Evolutionary conservation across 306 rosid genomes (phyloP).

Genomic region (Mucuna pruriens): DNA sequence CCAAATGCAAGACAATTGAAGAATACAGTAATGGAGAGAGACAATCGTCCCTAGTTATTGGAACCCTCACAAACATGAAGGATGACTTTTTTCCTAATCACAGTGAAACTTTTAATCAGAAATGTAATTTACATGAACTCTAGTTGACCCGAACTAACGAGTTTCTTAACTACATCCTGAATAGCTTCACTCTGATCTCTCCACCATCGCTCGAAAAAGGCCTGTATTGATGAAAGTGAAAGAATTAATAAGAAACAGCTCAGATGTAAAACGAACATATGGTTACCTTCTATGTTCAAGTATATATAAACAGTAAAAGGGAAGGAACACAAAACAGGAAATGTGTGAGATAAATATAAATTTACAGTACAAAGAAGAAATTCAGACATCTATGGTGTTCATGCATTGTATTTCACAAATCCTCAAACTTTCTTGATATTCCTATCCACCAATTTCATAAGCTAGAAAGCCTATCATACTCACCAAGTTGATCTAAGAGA

Average conservation of each 20-base stretch:
- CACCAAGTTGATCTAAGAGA: not conserved
- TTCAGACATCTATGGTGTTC: not conserved
- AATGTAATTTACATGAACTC: slow-evolving; percentile 71
- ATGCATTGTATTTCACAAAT: not conserved
- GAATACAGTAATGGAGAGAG: not conserved
- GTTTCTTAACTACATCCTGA: slow-evolving; percentile 54
- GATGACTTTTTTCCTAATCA: not conserved
- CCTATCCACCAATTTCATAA: slow-evolving; percentile 7
- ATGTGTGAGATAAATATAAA: not conserved
- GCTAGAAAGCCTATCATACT: slow-evolving; percentile 13
- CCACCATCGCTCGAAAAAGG: slow-evolving; percentile 94
- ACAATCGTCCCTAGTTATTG: not conserved
- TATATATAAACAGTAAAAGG: not conserved
- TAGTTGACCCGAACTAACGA: slow-evolving; percentile 76
- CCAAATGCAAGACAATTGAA: not conserved
- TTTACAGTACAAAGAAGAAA: slow-evolving; percentile 9
- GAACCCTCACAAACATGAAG: slow-evolving; percentile 29
- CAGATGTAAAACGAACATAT: not conserved
- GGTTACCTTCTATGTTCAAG: not conserved
- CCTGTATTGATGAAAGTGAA: slow-evolving; percentile 52
- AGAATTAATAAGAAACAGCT: slow-evolving; percentile 22
- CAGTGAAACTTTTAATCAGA: slow-evolving; percentile 6
- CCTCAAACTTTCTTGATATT: not conserved
- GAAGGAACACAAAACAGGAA: slow-evolving; percentile 18
- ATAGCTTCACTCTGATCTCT: slow-evolving; percentile 68